Conservation (phyloP, 768 basidiomycete genomes). For the Podaxis sp. region DNA sequence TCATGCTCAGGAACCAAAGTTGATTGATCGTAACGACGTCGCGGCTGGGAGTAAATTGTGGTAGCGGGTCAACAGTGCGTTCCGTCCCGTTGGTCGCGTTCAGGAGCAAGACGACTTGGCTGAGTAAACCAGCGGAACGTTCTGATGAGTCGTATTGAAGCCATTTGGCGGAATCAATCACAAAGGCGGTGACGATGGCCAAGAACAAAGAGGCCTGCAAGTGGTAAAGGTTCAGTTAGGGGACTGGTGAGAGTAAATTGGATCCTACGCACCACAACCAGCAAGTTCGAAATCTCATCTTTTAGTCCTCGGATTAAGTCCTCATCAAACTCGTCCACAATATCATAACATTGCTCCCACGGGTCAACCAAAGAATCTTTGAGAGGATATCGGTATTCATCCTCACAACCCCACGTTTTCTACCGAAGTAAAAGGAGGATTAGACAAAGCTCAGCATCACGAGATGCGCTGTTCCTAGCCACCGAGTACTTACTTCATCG, state of each 20-base stretch:
- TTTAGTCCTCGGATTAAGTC: slow-evolving; percentile 6
- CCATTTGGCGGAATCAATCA: slow-evolving; percentile 12
- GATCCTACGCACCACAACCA: slow-evolving; percentile 6
- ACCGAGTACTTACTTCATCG: not conserved
- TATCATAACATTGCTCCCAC: slow-evolving; percentile 8
- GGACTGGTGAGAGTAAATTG: not conserved
- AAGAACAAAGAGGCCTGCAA: slow-evolving; percentile 11
- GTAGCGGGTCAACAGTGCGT: not conserved
- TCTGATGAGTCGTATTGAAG: not conserved
- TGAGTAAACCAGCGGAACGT: not conserved
- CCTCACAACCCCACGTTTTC: slow-evolving; percentile 6
- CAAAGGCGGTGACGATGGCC: slow-evolving; percentile 12
- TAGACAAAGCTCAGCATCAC: not conserved
- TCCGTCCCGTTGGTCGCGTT: not conserved
- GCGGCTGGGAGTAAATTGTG: not conserved
- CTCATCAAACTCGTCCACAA: slow-evolving; percentile 2
- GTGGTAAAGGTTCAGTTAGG: not conserved
- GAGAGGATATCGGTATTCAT: slow-evolving; percentile 8
- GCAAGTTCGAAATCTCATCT: slow-evolving; percentile 9
- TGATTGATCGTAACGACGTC: slow-evolving; percentile 19
- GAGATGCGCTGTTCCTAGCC: not conserved
- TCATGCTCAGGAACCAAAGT: slow-evolving; percentile 22
- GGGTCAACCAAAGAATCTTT: slow-evolving; percentile 3
- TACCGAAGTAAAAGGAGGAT: not conserved
- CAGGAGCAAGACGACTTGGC: not conserved